Evolutionary conservation across 2,329 filamentous ascomycete genomes (phyloP).

Genomic region (Paracoccidioides brasiliensis): DNA sequence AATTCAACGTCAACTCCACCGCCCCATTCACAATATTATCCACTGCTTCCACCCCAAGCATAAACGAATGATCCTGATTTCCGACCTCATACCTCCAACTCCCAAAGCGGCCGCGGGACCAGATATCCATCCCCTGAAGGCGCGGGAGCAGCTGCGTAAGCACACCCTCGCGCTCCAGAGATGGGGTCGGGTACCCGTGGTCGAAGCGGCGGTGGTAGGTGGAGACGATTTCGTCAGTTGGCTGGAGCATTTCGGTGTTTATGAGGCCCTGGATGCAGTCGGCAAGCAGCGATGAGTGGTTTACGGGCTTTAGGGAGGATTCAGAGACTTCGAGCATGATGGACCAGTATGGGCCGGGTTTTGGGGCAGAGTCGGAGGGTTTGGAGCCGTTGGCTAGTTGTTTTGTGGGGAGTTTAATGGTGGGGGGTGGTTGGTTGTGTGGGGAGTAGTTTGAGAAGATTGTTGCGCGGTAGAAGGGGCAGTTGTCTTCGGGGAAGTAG

Average conservation of each 20-base stretch:
- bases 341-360: constrained; percentile 91
- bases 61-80: constrained; percentile 97
- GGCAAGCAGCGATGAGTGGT: constrained; percentile 68
- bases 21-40: constrained; percentile 83
- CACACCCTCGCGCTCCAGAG: constrained; percentile 87
- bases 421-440: constrained; percentile 81
- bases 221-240: constrained; percentile 87
- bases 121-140: constrained; percentile 82
- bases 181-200: constrained; percentile 93
- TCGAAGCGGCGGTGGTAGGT: constrained; percentile 97
- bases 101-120: constrained; percentile 91
- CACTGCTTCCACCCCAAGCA: constrained; percentile 87
- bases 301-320: constrained; percentile 87
- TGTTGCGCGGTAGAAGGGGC: constrained; percentile 97
- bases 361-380: constrained; percentile 55
- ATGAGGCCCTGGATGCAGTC: constrained; percentile 93
- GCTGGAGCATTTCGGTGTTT: constrained; percentile 93
- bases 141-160: constrained; percentile 86
- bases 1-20: constrained; percentile 86
- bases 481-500: constrained; percentile 98
- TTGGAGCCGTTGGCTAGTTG: constrained; percentile 78
- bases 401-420: constrained; percentile 73
- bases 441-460: constrained; percentile 99
- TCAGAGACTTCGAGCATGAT: constrained; percentile 99
- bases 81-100: constrained; percentile 96